Evolutionary conservation across 768 basidiomycete genomes (phyloP), one percentile per base, ranked within the genome.

Genomic region (Mycena crocata): DNA sequence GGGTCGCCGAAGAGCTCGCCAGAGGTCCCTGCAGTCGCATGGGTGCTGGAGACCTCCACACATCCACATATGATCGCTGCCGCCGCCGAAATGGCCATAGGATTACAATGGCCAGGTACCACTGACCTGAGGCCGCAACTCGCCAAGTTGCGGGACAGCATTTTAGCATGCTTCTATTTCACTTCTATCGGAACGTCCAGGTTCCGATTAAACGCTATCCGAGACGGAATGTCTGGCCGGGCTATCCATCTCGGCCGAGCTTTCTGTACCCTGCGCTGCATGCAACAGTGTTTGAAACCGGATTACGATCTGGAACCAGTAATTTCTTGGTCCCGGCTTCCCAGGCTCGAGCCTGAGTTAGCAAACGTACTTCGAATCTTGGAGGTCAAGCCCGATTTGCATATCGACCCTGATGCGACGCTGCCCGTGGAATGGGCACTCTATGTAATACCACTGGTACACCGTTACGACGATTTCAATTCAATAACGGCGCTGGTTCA

Each of bases 341-440:
- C n/a, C n/a, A n/a, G 39, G 26, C 54, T 55, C 23, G 14, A 37
- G 6, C 51, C 37, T 9, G 37, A 55, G 37, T n/a, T 55, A 17
- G 32, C 13, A 42, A 55, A 55, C 21, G 54, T 55, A 3, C 37
- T 55, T 40, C 54, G 35, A 12, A 40, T 55, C n/a, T 19, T 55
- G n/a, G 37, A 40, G 26, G 26, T 35, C 15, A 28, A 28, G 23
- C 39, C 54, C 35, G 39, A 40, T 28, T 14, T 55, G 15, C 23
- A 15, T 28, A 13, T 55, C 32, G 24, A 37, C 37, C 5, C 54
- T 3, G 39, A 40, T 37, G 54, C 23, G n/a, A 19, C 51, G 21
- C 51, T 52, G 54, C 28, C 54, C 26, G n/a, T 28, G 8, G 23
- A 42, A 56, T 56, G 54, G 54, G 54, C 54, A 19, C 39, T 56